Evolutionary conservation across 139 green algal species (phyloP).

Genomic region (Zygnema cylindricum): DNA sequence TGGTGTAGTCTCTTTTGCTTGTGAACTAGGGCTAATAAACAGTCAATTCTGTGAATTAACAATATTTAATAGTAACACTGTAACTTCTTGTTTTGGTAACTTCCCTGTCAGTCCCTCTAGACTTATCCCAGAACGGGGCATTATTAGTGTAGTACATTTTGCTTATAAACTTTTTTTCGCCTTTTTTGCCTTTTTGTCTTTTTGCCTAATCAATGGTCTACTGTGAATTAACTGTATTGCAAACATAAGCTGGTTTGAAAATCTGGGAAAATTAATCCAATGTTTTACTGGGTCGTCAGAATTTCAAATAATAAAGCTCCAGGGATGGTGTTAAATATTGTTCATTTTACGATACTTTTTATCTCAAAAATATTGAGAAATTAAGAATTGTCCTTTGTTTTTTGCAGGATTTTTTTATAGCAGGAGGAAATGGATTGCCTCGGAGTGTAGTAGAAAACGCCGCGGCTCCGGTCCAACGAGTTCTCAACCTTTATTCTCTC

Average conservation of each 20-base stretch:
- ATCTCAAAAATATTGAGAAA: not conserved
- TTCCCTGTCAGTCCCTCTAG: too few species aligned
- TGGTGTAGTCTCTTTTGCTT: too few species aligned
- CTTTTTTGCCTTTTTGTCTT: too few species aligned
- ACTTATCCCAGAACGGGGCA: too few species aligned
- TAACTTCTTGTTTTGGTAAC: too few species aligned
- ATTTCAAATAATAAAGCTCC: not conserved
- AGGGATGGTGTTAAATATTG: not conserved
- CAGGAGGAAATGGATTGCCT: constrained; percentile 51
- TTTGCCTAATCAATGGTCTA: too few species aligned
- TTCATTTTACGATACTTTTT: not conserved
- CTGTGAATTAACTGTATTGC: too few species aligned
- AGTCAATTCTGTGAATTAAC: too few species aligned
- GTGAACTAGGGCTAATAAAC: too few species aligned
- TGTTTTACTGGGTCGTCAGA: not conserved
- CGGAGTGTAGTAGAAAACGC: constrained; percentile 47
- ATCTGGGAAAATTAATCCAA: not conserved
- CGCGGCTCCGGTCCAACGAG: constrained; percentile 14
- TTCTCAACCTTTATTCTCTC: constrained; percentile 57
- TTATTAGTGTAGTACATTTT: too few species aligned
- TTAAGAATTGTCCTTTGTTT: not conserved
- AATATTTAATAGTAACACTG: too few species aligned
- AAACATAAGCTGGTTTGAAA: not conserved
- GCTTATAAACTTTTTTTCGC: too few species aligned
- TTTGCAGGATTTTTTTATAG: constrained; percentile 60